Base-by-base conservation (phyloP, 345 rosid genomes). In the Brassica incana region DNA sequence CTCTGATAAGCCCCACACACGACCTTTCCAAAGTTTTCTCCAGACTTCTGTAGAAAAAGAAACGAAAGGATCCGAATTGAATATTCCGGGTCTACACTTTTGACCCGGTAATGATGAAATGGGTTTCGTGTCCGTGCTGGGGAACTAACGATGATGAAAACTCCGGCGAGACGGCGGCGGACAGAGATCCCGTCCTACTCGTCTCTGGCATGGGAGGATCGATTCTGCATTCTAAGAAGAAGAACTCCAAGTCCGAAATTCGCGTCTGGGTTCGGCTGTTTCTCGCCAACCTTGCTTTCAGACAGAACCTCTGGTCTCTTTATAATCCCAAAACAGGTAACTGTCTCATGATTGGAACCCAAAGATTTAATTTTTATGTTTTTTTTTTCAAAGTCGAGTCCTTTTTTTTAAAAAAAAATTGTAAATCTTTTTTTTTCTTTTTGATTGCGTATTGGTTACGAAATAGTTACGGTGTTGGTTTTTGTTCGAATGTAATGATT, bases 191-290 rank as follows among this genome's bases (percentile, higher is more conserved):
- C 2, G 89, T 93, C 0, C 82, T 93, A 18, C 88, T 93, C 23
- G 86, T 93, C 10, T 88, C 98, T 25, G 98, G 98, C 11, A 85
- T 91, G 3, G 98, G 95, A 48, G 97, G 95, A 4, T 93, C 95
- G 77, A 80, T 90, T 65, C 89, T 86, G 72, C 86, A 88, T 80
- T 88, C 98, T 3, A 90, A 59, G 61, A 93, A 91, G 84, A 93
- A 91, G 80, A 79, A 71, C 35, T 54, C 74, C 16, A 91, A 92
- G 38, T 68, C 79, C 63, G 78, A 86, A 82, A 81, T 85, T 67
- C 93, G 95, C 63, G 98, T 89, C 43, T 93, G 98, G 98, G 97
- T 91, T 59, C 91, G 98, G 56, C 84, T 91, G 20, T 87, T 91
- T 23, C 82, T 91, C 3, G 94, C 98, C 5, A 95, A 90, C 67